Evolutionary conservation across 345 rosid species (phyloP).

Genomic region (Linum tenue): DNA sequence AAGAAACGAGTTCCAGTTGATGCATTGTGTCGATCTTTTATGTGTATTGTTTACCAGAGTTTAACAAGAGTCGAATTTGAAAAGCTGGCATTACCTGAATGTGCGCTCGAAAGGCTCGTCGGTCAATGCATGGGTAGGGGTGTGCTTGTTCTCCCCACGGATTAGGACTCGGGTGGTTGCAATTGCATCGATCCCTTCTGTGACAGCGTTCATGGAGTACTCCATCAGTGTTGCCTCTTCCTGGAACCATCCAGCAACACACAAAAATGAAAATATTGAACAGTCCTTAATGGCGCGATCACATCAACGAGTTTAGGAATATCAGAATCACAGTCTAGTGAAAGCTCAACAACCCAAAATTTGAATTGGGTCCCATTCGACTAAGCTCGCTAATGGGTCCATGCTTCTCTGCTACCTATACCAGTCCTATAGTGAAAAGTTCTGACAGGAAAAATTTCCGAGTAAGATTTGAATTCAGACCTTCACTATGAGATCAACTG

Average conservation of each 20-base stretch:
- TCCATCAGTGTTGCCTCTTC: constrained; percentile 67
- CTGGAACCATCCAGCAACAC: constrained; percentile 23
- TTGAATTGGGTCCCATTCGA: too few relatives aligned
- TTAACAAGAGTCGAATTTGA: too few relatives aligned
- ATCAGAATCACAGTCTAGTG: not conserved
- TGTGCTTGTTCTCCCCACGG: constrained; percentile 42
- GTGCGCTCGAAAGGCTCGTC: constrained; percentile 54
- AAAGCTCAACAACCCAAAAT: too few relatives aligned
- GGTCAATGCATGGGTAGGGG: constrained; percentile 43
- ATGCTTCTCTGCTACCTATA: too few relatives aligned
- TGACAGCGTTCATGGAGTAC: constrained; percentile 74
- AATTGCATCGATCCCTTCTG: constrained; percentile 96
- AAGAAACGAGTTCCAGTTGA: not conserved
- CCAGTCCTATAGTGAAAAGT: too few relatives aligned
- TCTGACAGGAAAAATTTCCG: too few relatives aligned
- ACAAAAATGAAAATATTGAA: not conserved
- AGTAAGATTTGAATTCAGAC: constrained; percentile 19
- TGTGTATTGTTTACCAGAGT: too few relatives aligned
- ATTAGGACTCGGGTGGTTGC: constrained; percentile 89
- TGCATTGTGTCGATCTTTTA: too few relatives aligned
- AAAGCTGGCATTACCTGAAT: constrained; percentile 43
- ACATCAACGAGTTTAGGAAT: too few relatives aligned
- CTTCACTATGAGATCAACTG: constrained; percentile 79
- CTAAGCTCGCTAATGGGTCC: too few relatives aligned
- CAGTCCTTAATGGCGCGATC: not conserved